These are phyloP conservation scores for Termitomyces sp. DNA, from an alignment of 768 basidiomycete genomes.

Conservation along the genomic window DNA sequence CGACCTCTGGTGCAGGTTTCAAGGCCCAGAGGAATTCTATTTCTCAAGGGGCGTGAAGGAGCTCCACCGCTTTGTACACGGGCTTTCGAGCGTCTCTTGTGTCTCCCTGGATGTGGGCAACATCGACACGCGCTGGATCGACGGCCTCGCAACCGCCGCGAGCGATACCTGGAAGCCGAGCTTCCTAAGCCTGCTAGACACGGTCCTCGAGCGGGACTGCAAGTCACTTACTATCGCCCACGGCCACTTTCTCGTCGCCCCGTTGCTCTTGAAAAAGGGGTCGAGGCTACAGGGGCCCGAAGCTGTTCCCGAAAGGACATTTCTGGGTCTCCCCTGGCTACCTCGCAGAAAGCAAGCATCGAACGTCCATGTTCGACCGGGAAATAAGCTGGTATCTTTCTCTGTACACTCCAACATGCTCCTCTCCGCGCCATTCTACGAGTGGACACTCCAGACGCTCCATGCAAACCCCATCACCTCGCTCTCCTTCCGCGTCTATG, in stretches of 20 bases:
- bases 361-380: background rate
- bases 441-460: slow-evolving; percentile 19
- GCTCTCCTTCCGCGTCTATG: slow-evolving; percentile 17
- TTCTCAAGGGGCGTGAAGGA: slow-evolving; percentile 15
- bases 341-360: background rate
- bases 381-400: slow-evolving; percentile 12
- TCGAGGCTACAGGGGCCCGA: background rate
- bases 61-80: slow-evolving; percentile 14
- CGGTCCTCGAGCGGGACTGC: slow-evolving; percentile 13
- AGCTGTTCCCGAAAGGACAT: background rate
- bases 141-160: slow-evolving; percentile 14
- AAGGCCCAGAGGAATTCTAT: slow-evolving; percentile 7
- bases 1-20: slow-evolving; percentile 16
- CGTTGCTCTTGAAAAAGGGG: background rate
- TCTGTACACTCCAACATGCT: slow-evolving; percentile 16
- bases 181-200: slow-evolving; percentile 14
- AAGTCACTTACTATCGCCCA: slow-evolving; percentile 13
- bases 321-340: background rate
- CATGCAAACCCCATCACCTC: slow-evolving; percentile 14
- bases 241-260: slow-evolving; percentile 16
- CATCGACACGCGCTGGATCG: slow-evolving; percentile 19
- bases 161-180: slow-evolving; percentile 14
- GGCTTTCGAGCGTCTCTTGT: slow-evolving; percentile 7
- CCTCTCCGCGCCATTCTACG: slow-evolving; percentile 17
- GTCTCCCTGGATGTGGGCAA: slow-evolving; percentile 17